A percentile compares a stretch with the other conserved stretches of the same genome.
These are phyloP conservation scores for Auricularia cornea DNA, from an alignment of 768 basidiomycete species.

Conservation along the genomic window DNA sequence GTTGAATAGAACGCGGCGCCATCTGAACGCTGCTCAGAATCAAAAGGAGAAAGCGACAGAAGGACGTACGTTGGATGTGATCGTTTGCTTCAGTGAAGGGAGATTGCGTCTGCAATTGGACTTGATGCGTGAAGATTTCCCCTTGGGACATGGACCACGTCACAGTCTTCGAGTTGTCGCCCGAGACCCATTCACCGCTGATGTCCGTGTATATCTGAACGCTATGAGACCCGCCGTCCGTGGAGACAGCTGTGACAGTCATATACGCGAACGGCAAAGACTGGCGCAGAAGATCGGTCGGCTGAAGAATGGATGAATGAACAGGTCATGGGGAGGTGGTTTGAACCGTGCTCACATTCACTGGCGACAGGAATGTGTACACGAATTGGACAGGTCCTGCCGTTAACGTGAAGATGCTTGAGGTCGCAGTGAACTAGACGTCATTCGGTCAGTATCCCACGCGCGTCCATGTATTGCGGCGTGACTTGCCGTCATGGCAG, in stretches of 20 bases:
- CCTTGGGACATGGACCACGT: conserved; percentile 48
- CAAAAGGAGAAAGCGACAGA: not conserved
- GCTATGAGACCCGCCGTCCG: conserved; percentile 12
- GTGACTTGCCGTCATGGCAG: conserved; percentile 1
- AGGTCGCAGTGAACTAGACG: conserved; percentile 36
- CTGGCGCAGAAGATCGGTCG: conserved; percentile 13
- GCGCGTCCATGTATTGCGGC: no score
- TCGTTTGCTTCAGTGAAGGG: conserved; percentile 39
- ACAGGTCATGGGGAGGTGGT: no score
- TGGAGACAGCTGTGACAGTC: conserved; percentile 8
- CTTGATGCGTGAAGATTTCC: conserved; percentile 31
- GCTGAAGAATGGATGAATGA: not conserved
- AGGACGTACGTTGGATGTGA: conserved; percentile 48
- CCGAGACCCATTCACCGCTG: conserved; percentile 19
- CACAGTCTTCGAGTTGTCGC: conserved; percentile 30
- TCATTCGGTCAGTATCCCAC: no score
- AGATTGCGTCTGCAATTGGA: conserved; percentile 10
- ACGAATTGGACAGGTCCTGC: conserved; percentile 6
- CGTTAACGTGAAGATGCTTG: conserved; percentile 10
- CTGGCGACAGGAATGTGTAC: conserved; percentile 9
- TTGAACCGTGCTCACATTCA: not conserved
- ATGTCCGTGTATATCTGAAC: conserved; percentile 17
- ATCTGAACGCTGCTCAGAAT: conserved; percentile 29
- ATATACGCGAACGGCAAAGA: conserved; percentile 17
- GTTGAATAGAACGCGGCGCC: conserved; percentile 60